Evolutionary conservation across 2,329 filamentous ascomycete species (phyloP).

Genomic region (Hypoxylon sp.): DNA sequence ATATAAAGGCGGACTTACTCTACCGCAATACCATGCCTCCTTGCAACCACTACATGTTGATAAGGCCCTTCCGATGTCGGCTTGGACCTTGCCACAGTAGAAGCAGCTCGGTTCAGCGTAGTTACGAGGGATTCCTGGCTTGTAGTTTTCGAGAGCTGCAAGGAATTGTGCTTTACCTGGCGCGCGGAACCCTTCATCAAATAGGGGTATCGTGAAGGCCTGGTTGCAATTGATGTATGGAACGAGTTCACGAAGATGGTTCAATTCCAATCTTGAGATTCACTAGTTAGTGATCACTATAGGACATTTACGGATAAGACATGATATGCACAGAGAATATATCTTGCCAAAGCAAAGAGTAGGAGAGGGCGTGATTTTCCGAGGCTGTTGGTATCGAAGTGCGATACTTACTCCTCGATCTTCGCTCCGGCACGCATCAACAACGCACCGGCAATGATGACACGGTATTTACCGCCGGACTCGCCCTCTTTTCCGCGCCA

Average conservation of each 20-base stretch:
- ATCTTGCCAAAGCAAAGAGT: background rate
- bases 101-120: constrained; percentile 46
- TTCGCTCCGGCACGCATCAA: constrained; percentile 47
- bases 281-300: background rate
- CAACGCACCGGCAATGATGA: constrained; percentile 42
- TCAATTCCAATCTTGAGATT: constrained; percentile 27
- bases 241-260: constrained; percentile 38
- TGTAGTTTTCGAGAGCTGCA: constrained; percentile 44
- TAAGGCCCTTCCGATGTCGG: constrained; percentile 25
- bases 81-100: constrained; percentile 41
- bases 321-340: too few relatives aligned
- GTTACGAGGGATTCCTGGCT: constrained; percentile 38
- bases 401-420: constrained; percentile 34
- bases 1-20: constrained; percentile 15
- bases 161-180: constrained; percentile 43
- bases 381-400: background rate
- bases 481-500: constrained; percentile 19
- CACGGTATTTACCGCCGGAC: constrained; percentile 33
- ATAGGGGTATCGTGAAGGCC: background rate
- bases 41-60: constrained; percentile 36
- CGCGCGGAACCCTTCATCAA: constrained; percentile 37
- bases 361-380: background rate
- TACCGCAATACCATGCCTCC: constrained; percentile 39
- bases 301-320: background rate
- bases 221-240: constrained; percentile 21